Evolutionary conservation across 2,329 filamentous ascomycete genomes (phyloP), one percentile per base, ranked within the genome.

Genomic region (Colletotrichum lini): DNA sequence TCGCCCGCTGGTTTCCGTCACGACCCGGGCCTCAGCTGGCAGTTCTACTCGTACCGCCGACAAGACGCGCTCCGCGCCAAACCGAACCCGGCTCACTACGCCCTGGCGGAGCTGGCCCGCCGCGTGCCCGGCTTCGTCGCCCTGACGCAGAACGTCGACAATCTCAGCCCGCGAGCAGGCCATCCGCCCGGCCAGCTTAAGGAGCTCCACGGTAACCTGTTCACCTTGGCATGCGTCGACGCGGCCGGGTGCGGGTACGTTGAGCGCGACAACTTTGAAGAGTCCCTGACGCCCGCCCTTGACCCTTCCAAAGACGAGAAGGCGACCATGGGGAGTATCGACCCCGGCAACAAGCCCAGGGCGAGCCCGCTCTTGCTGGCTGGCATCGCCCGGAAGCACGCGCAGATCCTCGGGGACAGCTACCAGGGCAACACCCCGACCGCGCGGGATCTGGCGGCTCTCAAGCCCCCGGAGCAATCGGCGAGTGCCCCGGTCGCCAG

Each of bases 1-100:
- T 92, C 90, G 0, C 89, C 89, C 15, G 84, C 87, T 64, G 91
- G 90, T 2, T 93, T 92, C 76, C 78, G 83, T 18, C 78, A 78
- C 15, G 84, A 92, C 72, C 90, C 91, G 1, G 89, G 84, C 4
- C 82, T 93, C 4, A 90, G 93, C n/a, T 93, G 91, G 91, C 90
- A 92, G 74, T 93, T 93, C 78, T 93, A 93, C 82, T 88, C 83
- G 76, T 90, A 90, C 77, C 81, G 90, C 50, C 82, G 91, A 45
- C 90, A 92, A 75, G 91, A 90, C 87, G 89, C 91, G 0, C 81
- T 92, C 40, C 82, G 86, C 52, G 91, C 87, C 4, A 81, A 88
- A 61, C 91, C 91, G 0, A 93, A 93, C 73, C 81, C 83, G 21
- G 91, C 90, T 0, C 91, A 93, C 74, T 87, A 88, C 73, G 91